These are phyloP conservation scores for Leccinum fuscescens DNA, from an alignment of 1,284 basidiomycete species.

Conservation along the genomic window DNA sequence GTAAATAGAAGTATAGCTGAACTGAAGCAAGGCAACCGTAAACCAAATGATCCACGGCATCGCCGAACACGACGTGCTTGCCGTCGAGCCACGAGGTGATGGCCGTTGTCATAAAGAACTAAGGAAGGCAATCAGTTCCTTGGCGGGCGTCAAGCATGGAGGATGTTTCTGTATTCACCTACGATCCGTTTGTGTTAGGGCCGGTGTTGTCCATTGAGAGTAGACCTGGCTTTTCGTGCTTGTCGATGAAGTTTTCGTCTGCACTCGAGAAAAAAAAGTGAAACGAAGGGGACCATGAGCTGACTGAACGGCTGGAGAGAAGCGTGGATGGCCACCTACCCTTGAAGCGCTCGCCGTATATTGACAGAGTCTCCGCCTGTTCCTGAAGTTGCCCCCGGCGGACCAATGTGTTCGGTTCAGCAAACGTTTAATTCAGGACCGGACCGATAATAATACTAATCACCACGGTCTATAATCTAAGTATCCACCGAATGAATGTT, in stretches of 20 bases:
- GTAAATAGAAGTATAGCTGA: constrained; percentile 59
- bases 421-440: too few relatives aligned
- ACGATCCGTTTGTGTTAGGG: constrained; percentile 70
- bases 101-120: constrained; percentile 90
- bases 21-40: constrained; percentile 77
- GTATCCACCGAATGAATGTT: too few relatives aligned
- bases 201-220: constrained; percentile 92
- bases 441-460: too few relatives aligned
- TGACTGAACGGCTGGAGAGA: too few relatives aligned
- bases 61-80: constrained; percentile 42
- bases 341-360: constrained; percentile 81
- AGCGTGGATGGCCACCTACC: constrained; percentile 43
- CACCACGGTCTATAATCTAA: too few relatives aligned
- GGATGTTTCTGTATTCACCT: constrained; percentile 37
- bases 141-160: background rate
- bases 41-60: constrained; percentile 39
- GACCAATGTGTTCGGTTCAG: too few relatives aligned
- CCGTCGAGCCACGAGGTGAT: constrained; percentile 77
- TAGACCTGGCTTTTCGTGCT: constrained; percentile 78
- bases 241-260: constrained; percentile 87
- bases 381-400: constrained; percentile 77
- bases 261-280: constrained; percentile 1
- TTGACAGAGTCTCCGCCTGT: constrained; percentile 81
- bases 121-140: background rate
- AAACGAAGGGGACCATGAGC: background rate